Conservation (phyloP, 139 green algal species). For the Chlorella sp. region DNA sequence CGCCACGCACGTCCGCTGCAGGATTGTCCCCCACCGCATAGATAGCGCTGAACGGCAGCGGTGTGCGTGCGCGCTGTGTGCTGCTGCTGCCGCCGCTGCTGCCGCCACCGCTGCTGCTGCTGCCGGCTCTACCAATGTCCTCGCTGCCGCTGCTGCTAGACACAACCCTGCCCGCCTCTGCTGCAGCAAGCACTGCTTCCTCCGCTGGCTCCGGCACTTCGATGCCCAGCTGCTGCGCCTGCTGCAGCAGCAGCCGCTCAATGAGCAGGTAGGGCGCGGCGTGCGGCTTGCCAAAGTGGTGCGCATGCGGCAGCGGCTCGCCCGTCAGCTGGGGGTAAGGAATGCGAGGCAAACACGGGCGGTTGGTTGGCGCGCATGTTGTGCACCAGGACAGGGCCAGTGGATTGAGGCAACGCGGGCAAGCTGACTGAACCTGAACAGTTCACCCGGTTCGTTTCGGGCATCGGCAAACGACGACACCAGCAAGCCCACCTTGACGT, state of each 20-base stretch:
- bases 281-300: slow-evolving; percentile 78
- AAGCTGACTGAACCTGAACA: no score
- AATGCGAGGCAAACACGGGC: no score
- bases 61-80: background rate
- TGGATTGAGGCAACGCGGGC: no score
- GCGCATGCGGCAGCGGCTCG: slow-evolving; percentile 15
- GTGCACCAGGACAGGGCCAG: no score
- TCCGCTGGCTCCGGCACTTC: background rate
- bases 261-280: slow-evolving; percentile 67
- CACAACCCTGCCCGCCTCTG: no score
- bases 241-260: slow-evolving; percentile 64
- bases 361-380: no score
- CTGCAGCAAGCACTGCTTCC: background rate
- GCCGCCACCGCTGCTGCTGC: background rate
- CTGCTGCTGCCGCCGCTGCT: background rate
- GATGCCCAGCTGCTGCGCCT: slow-evolving; percentile 64
- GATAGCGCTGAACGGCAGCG: slow-evolving; percentile 58
- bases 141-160: background rate
- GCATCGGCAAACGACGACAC: background rate
- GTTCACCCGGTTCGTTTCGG: no score
- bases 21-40: slow-evolving; percentile 89
- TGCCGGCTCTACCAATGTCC: no score
- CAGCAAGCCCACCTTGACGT: slow-evolving; percentile 40
- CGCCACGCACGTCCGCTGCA: slow-evolving; percentile 79
- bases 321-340: slow-evolving; percentile 26